Evolutionary conservation across 1,284 basidiomycete species (phyloP), one percentile per base, ranked within the genome.

Genomic region (Austroboletus niveus): DNA sequence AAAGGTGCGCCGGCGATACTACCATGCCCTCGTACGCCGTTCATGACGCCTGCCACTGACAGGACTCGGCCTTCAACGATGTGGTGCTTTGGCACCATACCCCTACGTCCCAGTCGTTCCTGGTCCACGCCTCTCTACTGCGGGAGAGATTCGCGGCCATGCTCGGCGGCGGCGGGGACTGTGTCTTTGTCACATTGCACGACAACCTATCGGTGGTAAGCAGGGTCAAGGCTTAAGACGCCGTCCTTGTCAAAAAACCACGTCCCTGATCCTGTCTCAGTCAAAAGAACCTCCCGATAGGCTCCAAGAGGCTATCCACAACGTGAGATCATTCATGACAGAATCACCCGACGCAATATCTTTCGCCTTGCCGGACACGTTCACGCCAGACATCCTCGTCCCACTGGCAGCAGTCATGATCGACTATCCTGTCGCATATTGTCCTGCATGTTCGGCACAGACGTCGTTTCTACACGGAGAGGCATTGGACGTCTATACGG

Each of bases 401-500:
- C 75, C 80, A 32, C 66, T 85, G 2, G 78, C 81, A 9, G 82
- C 75, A 4, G 56, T 80, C 30, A 61, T 84, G 22, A 73, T 84
- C 35, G 82, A 82, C 57, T 85, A 84, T 52, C 77, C 78, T 9
- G 72, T 82, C 8, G 80, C 78, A 15, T 83, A 83, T 53, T 63
- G 75, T 24, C 80, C 81, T n/a, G 51, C 57, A 8, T 63, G 64
- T 15, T 43, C 63, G 3, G 56, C 62, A 3, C 63, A 68, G 36
- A 69, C 63, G 2, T 55, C 65, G 8, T 79, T 78, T 59, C 68
- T 83, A 22, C 61, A 63, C 38, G 64, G 72, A 24, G 70, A 75
- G 2, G 59, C 70, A 1, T 66, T 84, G 40, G 75, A 80, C 47
- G 62, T 82, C 3, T 83, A 81, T 59, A 71, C 79, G 47, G 73